A percentile compares a stretch with the other conserved stretches of the same genome.
Conservation (phyloP, 2,329 filamentous ascomycete genomes). For the Fusarium piperis region DNA sequence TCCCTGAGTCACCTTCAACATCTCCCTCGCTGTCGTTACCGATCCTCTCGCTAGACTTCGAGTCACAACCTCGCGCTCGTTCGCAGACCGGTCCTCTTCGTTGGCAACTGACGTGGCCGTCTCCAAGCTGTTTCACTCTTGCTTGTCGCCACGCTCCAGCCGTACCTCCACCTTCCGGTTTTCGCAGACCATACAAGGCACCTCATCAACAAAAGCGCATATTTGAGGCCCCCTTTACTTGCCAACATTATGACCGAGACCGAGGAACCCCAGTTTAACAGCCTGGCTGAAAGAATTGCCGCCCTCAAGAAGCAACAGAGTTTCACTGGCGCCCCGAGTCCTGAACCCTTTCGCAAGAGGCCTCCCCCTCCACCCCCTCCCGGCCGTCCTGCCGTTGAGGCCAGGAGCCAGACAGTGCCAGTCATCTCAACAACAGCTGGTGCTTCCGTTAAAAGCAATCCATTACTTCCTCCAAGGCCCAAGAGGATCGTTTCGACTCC, state of each 20-base stretch:
- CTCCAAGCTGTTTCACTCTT: not conserved
- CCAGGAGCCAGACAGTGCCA: constrained; percentile 50
- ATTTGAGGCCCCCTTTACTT: not conserved
- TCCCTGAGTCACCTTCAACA: constrained; percentile 4
- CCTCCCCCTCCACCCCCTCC: constrained; percentile 53
- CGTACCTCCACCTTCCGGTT: constrained; percentile 3
- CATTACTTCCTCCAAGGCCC: constrained; percentile 34
- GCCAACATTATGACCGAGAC: constrained; percentile 63
- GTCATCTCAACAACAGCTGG: constrained; percentile 44
- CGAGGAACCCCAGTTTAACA: constrained; percentile 69
- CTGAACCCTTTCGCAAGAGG: constrained; percentile 55
- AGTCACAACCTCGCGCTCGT: not conserved
- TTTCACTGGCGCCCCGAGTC: constrained; percentile 57
- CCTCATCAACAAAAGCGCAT: not conserved
- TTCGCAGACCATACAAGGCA: not conserved
- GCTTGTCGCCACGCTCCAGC: not conserved
- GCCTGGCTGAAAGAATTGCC: constrained; percentile 70
- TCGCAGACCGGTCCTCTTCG: not conserved
- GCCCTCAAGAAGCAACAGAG: constrained; percentile 71
- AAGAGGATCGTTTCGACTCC: constrained; percentile 24
- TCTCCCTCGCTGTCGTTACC: constrained; percentile 16
- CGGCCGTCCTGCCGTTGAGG: constrained; percentile 51
- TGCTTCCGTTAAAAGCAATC: constrained; percentile 22
- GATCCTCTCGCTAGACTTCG: not conserved
- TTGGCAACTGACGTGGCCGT: constrained; percentile 5